phyloP scores from a whole-genome alignment of 192 early-diverging fungal genomes.

The Dimargaris verticillata region DNA sequence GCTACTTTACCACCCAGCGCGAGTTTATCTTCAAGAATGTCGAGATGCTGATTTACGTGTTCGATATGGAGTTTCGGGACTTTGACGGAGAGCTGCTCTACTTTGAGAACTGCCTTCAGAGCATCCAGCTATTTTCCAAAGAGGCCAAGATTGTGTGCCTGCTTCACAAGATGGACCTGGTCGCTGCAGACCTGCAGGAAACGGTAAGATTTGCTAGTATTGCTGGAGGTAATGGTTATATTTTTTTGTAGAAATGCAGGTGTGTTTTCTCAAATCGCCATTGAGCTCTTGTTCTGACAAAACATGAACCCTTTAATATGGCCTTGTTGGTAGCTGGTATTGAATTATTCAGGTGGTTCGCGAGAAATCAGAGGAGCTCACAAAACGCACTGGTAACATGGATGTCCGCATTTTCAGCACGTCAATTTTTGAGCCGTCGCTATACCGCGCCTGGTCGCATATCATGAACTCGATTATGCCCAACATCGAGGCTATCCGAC shows the following conservation, averaged over 20 bases:
- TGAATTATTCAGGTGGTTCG: too few relatives aligned
- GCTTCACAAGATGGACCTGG: conserved; percentile 96
- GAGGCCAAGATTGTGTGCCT: conserved; percentile 91
- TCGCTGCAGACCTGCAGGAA: conserved; percentile 56
- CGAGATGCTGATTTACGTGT: conserved; percentile 97
- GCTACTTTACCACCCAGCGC: conserved; percentile 78
- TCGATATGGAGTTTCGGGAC: conserved; percentile 87
- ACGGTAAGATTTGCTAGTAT: too few relatives aligned
- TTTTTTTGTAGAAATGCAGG: too few relatives aligned
- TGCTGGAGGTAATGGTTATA: too few relatives aligned
- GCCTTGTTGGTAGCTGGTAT: too few relatives aligned
- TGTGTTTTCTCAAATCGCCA: too few relatives aligned
- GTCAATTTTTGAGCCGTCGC: conserved; percentile 21
- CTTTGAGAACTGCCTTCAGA: conserved; percentile 75
- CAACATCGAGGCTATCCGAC: conserved; percentile 68
- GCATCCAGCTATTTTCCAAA: conserved; percentile 58
- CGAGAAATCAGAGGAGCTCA: conserved; percentile 16
- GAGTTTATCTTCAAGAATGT: conserved; percentile 97
- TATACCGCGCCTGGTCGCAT: conserved; percentile 78
- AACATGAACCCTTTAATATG: too few relatives aligned
- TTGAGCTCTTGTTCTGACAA: too few relatives aligned
- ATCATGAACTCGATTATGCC: conserved; percentile 94
- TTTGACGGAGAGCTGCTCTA: conserved; percentile 80
- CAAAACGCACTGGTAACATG: conserved; percentile 16
- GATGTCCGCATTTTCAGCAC: conserved; percentile 19